Evolutionary conservation across 495 filamentous ascomycete genomes (phyloP).

Genomic region (Letharia lupina): DNA sequence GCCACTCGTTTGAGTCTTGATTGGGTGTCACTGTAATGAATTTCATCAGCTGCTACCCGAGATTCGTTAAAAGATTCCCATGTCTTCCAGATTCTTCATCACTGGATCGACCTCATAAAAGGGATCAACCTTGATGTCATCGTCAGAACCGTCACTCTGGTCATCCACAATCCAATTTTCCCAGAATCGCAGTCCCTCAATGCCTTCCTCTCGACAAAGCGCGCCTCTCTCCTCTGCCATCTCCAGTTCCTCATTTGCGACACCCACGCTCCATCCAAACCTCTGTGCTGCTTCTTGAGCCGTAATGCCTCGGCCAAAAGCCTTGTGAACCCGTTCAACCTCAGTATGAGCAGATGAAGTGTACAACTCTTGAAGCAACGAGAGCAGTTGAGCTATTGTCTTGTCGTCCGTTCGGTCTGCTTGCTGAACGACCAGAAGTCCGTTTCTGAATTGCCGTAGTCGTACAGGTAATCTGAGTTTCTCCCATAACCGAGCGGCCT

Average conservation of each 20-base stretch:
- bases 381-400: constrained; percentile 65
- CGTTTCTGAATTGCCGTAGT: constrained; percentile 80
- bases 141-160: constrained; percentile 14
- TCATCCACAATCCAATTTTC: constrained; percentile 49
- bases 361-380: constrained; percentile 70
- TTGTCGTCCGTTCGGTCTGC: constrained; percentile 85
- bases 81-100: constrained; percentile 18
- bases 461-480: constrained; percentile 80
- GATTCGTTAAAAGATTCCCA: constrained; percentile 12
- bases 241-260: constrained; percentile 88
- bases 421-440: constrained; percentile 84
- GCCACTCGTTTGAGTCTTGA: background rate
- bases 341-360: constrained; percentile 51
- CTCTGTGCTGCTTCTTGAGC: constrained; percentile 81
- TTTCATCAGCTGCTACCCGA: background rate
- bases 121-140: constrained; percentile 14
- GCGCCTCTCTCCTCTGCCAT: constrained; percentile 89
- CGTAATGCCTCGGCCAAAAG: constrained; percentile 76
- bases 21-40: too few species aligned
- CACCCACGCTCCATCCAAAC: constrained; percentile 98
- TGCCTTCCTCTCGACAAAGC: constrained; percentile 72
- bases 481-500: constrained; percentile 81
- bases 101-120: constrained; percentile 16
- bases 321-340: constrained; percentile 63
- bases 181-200: constrained; percentile 79